phyloP scores from a whole-genome alignment of 2,329 filamentous ascomycete genomes.

The Colletotrichum falcatum region DNA sequence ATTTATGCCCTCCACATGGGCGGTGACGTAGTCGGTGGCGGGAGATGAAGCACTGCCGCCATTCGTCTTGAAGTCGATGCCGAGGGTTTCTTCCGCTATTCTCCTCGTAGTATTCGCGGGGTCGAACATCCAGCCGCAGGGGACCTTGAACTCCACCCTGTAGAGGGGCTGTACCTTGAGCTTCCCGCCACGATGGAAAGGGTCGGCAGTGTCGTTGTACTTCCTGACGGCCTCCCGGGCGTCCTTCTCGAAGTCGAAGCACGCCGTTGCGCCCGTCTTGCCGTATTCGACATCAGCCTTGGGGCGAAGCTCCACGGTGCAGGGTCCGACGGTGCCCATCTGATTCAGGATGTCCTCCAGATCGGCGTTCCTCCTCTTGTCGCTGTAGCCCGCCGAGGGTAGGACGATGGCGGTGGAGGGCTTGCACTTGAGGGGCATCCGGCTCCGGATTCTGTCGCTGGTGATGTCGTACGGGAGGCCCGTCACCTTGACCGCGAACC shows the following conservation, averaged over 20 bases:
- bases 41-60: too few species aligned
- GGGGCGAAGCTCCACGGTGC: neutral
- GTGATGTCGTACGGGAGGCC: neutral
- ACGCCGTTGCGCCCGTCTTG: neutral
- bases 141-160: neutral
- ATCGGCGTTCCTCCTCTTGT: neutral
- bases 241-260: neutral
- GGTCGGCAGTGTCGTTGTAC: neutral
- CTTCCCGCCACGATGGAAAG: neutral
- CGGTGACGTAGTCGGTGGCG: too few species aligned
- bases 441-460: neutral
- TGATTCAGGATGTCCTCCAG: neutral
- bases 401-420: neutral
- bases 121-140: neutral
- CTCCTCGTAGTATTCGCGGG: too few species aligned
- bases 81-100: too few species aligned
- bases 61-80: too few species aligned
- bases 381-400: neutral
- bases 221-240: neutral
- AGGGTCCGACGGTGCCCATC: neutral
- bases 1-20: neutral
- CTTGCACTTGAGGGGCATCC: neutral
- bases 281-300: rapidly evolving
- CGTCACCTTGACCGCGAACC: neutral
- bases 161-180: neutral